Evolutionary conservation across 768 basidiomycete species (phyloP), one percentile per base, ranked within the genome.

Genomic region (Pleurotus cornucopiae): DNA sequence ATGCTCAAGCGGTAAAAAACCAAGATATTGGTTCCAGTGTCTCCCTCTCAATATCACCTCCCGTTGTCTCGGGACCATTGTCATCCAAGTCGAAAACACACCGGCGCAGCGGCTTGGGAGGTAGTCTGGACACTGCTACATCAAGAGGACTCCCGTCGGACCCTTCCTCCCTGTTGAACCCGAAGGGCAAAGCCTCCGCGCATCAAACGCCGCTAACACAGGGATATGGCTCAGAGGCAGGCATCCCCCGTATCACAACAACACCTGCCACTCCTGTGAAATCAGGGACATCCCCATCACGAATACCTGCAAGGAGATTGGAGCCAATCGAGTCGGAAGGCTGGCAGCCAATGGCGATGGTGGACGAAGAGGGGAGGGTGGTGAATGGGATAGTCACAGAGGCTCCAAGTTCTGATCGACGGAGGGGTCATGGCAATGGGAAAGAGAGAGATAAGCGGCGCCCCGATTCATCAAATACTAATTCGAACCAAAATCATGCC

Each of bases 271-370:
- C 71, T 4, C 69, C 74, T 5, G 56, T 63, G 11, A 69, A 64
- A 54, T 37, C 54, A 11, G 39, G 53, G 49, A 46, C 58, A 30
- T 45, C 45, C 21, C 23, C 46, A 55, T 52, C 57, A 57, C 58
- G 26, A 23, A 11, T 60, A 60, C 57, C 57, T 49, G 56, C 62
- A 57, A 23, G 21, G 18, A 61, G 61, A 4, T 64, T 63, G 21
- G 68, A 69, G 40, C 76, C 76, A 1, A 55, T 73, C 41, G 76
- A 77, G 43, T 73, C 71, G 3, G 68, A 67, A 11, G 67, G 67
- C 56, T 73, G 71, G 58, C 71, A 69, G 39, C 66, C 66, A 5
- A 71, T 75, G 72, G 66, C 67, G 52, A 66, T 70, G 13, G 70
- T 75, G 9, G 69, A 71, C 54, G 76, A 76, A 55, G 73, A 72